Evolutionary conservation across 2,329 filamentous ascomycete genomes (phyloP).

Genomic region (Paramyrothecium sp.): DNA sequence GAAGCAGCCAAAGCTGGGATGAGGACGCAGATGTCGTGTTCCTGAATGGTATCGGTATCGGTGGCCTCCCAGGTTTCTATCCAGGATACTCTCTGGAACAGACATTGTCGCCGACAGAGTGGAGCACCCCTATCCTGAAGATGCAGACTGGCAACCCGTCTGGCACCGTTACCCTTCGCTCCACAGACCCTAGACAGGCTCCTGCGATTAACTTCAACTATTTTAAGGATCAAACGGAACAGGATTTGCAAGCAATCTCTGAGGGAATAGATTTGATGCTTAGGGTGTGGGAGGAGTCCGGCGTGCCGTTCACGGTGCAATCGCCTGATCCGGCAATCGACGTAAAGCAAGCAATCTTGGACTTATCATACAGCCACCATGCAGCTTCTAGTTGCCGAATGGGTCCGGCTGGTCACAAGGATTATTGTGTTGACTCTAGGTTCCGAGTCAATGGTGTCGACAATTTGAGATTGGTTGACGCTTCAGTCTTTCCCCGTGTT

Average conservation of each 20-base stretch:
- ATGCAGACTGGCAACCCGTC: slow-evolving; percentile 55
- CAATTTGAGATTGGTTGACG: slow-evolving; percentile 58
- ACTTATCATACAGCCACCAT: slow-evolving; percentile 57
- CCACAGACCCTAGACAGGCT: slow-evolving; percentile 57
- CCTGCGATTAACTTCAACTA: slow-evolving; percentile 62
- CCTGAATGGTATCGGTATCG: neutral
- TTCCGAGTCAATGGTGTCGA: slow-evolving; percentile 55
- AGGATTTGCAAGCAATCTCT: neutral
- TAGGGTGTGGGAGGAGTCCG: neutral
- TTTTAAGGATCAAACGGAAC: slow-evolving; percentile 33
- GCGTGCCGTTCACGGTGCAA: neutral
- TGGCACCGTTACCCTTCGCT: slow-evolving; percentile 59
- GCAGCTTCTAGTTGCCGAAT: slow-evolving; percentile 55
- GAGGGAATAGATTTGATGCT: neutral
- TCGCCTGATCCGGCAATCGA: slow-evolving; percentile 18
- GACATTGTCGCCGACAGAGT: neutral
- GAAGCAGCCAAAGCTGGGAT: neutral
- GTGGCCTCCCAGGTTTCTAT: neutral
- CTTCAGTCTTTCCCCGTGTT: slow-evolving; percentile 45
- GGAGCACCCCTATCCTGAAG: slow-evolving; percentile 21
- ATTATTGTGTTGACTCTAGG: slow-evolving; percentile 53
- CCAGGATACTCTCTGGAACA: neutral
- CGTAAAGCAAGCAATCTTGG: slow-evolving; percentile 43
- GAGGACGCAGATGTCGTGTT: neutral
- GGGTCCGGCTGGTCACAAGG: slow-evolving; percentile 47